A percentile compares a stretch with the other conserved stretches of the same genome.
phyloP scores from a whole-genome alignment of 306 rosid species.

The Trifolium dubium region DNA sequence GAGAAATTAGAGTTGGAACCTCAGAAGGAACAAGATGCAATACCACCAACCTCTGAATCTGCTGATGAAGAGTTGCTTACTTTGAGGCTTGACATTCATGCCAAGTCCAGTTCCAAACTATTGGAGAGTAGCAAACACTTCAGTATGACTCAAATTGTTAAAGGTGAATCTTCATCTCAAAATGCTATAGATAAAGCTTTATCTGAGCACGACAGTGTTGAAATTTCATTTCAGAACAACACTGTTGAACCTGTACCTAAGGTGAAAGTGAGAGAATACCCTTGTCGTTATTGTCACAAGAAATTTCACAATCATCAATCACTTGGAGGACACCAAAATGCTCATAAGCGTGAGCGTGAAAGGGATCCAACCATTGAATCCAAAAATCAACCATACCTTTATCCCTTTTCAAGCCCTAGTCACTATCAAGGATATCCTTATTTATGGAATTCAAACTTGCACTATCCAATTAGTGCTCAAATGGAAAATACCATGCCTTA shows the following conservation, averaged over 20 bases:
- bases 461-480: background rate
- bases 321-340: constrained; percentile 81
- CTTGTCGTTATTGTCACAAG: constrained; percentile 20
- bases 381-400: too few relatives aligned
- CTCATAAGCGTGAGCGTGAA: constrained; percentile 63
- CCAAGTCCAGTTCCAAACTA: background rate
- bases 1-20: background rate
- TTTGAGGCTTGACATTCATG: background rate
- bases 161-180: background rate
- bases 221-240: too few relatives aligned
- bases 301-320: constrained; percentile 64
- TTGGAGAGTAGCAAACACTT: background rate
- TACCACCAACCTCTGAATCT: background rate
- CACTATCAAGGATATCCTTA: too few relatives aligned
- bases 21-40: background rate
- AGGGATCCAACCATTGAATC: too few relatives aligned
- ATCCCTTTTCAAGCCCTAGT: too few relatives aligned
- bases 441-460: too few relatives aligned
- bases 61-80: background rate
- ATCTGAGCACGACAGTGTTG: too few relatives aligned
- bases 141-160: too few relatives aligned
- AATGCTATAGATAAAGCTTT: background rate
- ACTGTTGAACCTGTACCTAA: too few relatives aligned
- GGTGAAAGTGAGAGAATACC: background rate
- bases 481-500: background rate